phyloP scores from a whole-genome alignment of 192 early-diverging fungal genomes.

The Diversispora eburnea region DNA sequence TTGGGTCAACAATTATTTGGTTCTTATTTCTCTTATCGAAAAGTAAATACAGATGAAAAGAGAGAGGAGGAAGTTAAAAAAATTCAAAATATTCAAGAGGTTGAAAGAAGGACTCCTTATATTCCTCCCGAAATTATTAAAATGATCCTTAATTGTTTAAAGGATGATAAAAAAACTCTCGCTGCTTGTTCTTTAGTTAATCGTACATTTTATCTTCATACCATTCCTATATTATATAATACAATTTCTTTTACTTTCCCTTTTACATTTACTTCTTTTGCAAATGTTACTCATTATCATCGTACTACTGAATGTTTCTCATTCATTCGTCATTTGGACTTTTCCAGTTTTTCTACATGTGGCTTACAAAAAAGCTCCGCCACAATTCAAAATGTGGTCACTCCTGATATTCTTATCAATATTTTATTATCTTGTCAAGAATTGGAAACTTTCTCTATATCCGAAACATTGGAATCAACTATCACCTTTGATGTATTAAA shows the following conservation, averaged over 20 bases:
- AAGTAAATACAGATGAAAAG: too few relatives aligned
- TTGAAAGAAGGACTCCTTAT: too few relatives aligned
- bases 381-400: background rate
- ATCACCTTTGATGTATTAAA: slow-evolving; percentile 20
- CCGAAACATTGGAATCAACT: slow-evolving; percentile 10
- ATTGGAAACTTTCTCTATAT: slow-evolving; percentile 16
- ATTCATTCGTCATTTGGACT: slow-evolving; percentile 7
- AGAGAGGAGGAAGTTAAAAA: too few relatives aligned
- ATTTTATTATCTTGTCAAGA: slow-evolving; percentile 1
- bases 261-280: slow-evolving; percentile 5
- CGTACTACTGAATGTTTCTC: background rate
- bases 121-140: too few relatives aligned
- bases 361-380: slow-evolving; percentile 15
- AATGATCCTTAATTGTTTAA: too few relatives aligned
- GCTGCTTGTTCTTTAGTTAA: slow-evolving; percentile 25
- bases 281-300: background rate
- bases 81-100: too few relatives aligned
- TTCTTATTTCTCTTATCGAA: too few relatives aligned
- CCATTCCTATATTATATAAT: slow-evolving; percentile 6
- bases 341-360: slow-evolving; percentile 6
- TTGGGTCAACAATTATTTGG: too few relatives aligned
- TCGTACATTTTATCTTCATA: slow-evolving; percentile 21
- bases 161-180: background rate
- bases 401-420: background rate
- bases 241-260: slow-evolving; percentile 19